phyloP scores from a whole-genome alignment of 2,329 filamentous ascomycete species.

The Ampelomyces quisqualis region DNA sequence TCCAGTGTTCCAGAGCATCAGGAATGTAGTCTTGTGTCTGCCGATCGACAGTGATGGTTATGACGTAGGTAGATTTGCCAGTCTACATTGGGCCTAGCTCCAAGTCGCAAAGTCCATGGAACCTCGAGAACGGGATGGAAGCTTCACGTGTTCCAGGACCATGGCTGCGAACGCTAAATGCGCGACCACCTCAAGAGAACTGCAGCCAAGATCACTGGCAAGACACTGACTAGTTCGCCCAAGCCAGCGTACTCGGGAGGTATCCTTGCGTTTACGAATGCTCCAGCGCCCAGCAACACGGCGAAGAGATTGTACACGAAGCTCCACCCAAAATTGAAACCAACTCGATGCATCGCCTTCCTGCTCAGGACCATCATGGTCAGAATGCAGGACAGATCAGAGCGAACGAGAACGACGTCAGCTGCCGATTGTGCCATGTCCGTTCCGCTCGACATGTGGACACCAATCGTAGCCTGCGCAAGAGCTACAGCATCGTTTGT shows the following conservation, averaged over 20 bases:
- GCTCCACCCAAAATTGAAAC: conserved; percentile 71
- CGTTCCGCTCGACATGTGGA: conserved; percentile 61
- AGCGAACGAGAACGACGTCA: conserved; percentile 66
- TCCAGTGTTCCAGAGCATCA: background rate
- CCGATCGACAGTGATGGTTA: background rate
- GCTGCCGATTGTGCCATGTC: conserved; percentile 68
- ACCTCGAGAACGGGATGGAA: too few species aligned
- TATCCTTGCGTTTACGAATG: conserved; percentile 56
- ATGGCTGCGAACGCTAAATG: too few species aligned
- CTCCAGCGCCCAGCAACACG: conserved; percentile 63
- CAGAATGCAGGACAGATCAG: conserved; percentile 57
- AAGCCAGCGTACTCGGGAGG: conserved; percentile 67
- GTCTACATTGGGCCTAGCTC: too few species aligned
- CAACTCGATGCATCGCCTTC: conserved; percentile 45
- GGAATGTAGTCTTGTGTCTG: too few species aligned
- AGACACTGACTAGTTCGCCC: conserved; percentile 71
- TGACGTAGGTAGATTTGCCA: background rate
- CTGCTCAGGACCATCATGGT: conserved; percentile 57
- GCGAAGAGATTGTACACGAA: conserved; percentile 71
- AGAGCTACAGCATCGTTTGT: conserved; percentile 79
- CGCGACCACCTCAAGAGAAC: conserved; percentile 47
- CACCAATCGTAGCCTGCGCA: conserved; percentile 67
- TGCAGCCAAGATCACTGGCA: conserved; percentile 65
- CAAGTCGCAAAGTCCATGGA: too few species aligned
- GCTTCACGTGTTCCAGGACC: too few species aligned